Base-by-base conservation (phyloP, 78 protist genomes). In the Speleostelium caveatum region DNA sequence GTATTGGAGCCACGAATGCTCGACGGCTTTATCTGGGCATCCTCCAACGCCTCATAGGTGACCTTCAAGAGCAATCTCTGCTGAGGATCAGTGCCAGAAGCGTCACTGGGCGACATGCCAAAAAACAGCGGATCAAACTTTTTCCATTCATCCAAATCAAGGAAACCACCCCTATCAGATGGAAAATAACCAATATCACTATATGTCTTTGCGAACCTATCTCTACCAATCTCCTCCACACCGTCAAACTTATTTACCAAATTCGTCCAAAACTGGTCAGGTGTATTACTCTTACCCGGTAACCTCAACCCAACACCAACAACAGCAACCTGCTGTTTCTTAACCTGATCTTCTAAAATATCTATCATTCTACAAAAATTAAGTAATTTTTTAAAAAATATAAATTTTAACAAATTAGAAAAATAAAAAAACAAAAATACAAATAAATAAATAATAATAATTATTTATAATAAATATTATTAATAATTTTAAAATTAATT, bases 231-330 rank as follows among this genome's bases (percentile, higher is more conserved):
- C 14, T 62, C 30, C 22, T 30, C 2, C 1, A 92, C 55, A 51
- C 87, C 83, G 56, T 92, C 80, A 42, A 42, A 49, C 32, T 63
- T 62, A 59, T 63, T 67, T 32, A 77, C 35, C 58, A 92, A 55
- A 12, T 75, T 19, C 1, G 38, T 35, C 73, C 72, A 92, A 35
- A 75, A 85, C 36, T 75, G 76, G 28, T 68, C 41, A 35, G 88
- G 86, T 21, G 61, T 68, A 19, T 33, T 73, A 26, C 65, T 33
- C 0, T 69, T 63, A 30, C 94, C 79, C 33, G 94, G 94, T 26
- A 77, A n/a, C 30, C 94, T 53, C 28, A 80, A 53, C 7, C 94
- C 94, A 49, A 90, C 58, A 51, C 94, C 94, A 10, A 90, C 56
- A 24, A 90, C 51, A 22, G 94, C 94, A 38, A 90, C 55, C 35